Evolutionary conservation across 441 rosid species (phyloP), one percentile per base, ranked within the genome.

Genomic region (Lepidium campestre): DNA sequence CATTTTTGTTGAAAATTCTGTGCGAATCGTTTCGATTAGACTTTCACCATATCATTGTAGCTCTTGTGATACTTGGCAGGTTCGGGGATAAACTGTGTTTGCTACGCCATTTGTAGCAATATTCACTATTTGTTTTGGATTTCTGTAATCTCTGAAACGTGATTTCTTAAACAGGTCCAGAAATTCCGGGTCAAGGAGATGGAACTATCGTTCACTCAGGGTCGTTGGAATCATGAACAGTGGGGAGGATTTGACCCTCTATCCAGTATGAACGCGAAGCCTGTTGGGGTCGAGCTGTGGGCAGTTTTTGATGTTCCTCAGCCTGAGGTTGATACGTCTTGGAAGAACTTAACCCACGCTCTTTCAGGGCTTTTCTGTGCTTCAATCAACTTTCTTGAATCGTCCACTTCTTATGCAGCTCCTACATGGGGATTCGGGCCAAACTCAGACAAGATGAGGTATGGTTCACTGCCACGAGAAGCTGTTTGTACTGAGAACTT

Each of bases 401-500:
- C 97, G 12, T 82, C 94, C 29, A 66, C 97, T n/a, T 70, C 90
- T 13, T 91, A 85, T 81, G 83, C 96, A 9, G 78, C 92, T 57
- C 98, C 98, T 27, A 69, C 82, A 47, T 89, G 92, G 98, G 85
- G 91, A 57, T 91, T 94, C 50, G 79, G 78, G 52, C 80, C 76
- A 11, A 83, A 82, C 47, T 65, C 82, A 27, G 90, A 89, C 45
- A 83, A 82, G 56, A 48, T 91, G 78, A 82, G 97, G 74, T 87
- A 94, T 72, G 98, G 99, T 47, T 77, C 85, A 44, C 65, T 94
- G 85, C 99, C 98, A 7, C 97, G 98, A 58, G 99, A 94, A 80
- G 97, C 98, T 75, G 93, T 91, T 60, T 94, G 97, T 79, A 94
- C 99, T 2, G 99, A 94, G 86, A 94, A 94, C 68, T 80, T 91